Conservation (phyloP, 2,329 filamentous ascomycete genomes). For the Purpureocillium lavendulum region DNA sequence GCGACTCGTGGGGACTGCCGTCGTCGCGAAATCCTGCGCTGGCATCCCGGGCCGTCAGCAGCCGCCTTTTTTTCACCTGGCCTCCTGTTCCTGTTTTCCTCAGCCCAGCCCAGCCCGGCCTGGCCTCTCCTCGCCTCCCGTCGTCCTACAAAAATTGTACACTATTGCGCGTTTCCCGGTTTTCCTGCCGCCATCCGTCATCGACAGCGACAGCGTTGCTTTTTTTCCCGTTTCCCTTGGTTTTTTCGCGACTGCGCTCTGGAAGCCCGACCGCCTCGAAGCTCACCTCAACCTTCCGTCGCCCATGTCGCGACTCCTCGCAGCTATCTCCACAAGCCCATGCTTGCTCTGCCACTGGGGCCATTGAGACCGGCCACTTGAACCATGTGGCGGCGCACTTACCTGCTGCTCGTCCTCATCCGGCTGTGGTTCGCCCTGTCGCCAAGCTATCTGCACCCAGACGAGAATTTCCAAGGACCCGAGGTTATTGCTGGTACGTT, state of each 20-base stretch:
- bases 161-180: background rate
- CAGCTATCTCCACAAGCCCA: slow-evolving; percentile 8
- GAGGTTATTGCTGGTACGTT: slow-evolving; percentile 89
- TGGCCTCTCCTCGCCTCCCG: too few species aligned
- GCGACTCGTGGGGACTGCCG: background rate
- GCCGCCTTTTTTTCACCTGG: too few species aligned
- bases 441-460: slow-evolving; percentile 93
- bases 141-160: too few species aligned
- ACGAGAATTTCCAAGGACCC: slow-evolving; percentile 98
- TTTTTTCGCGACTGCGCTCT: slow-evolving; percentile 4
- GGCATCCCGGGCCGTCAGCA: too few species aligned
- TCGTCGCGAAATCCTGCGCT: too few species aligned
- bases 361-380: slow-evolving; percentile 6
- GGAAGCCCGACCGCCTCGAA: slow-evolving; percentile 2
- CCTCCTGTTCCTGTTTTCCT: too few species aligned
- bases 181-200: background rate
- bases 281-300: slow-evolving; percentile 3
- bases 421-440: slow-evolving; percentile 91
- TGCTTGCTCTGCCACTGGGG: slow-evolving; percentile 15
- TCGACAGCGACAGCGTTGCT: slow-evolving; percentile 1
- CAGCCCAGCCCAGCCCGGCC: too few species aligned
- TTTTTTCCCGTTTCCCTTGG: background rate
- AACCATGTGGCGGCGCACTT: slow-evolving; percentile 83
- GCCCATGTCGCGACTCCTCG: slow-evolving; percentile 9
- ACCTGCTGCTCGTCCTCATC: slow-evolving; percentile 75